Conservation (phyloP, 495 filamentous ascomycete genomes). For the Podospora appendiculata region DNA sequence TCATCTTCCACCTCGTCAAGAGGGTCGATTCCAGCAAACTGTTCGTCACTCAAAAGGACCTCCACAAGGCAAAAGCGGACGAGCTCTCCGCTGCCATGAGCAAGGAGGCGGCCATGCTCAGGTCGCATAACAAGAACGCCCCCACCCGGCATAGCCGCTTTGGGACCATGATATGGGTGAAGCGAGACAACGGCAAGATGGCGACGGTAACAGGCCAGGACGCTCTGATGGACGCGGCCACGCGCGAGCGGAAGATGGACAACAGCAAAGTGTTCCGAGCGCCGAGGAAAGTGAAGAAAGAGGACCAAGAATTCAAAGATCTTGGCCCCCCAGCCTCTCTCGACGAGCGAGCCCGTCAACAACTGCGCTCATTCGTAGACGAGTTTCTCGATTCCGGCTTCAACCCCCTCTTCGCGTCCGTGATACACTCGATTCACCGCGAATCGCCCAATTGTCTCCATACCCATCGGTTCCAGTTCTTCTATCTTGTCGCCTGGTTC, state of each 20-base stretch:
- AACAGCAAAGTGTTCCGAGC: slow-evolving; percentile 83
- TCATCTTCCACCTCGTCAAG: slow-evolving; percentile 85
- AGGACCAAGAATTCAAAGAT: slow-evolving; percentile 60
- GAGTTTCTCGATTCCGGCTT: slow-evolving; percentile 94
- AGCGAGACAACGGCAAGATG: slow-evolving; percentile 72
- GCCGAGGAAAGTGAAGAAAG: slow-evolving; percentile 54
- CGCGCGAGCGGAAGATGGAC: slow-evolving; percentile 81
- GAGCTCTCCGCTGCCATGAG: slow-evolving; percentile 67
- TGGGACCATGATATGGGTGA: slow-evolving; percentile 96
- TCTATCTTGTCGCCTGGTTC: slow-evolving; percentile 93
- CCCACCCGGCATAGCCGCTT: slow-evolving; percentile 90
- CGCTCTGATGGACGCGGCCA: slow-evolving; percentile 63
- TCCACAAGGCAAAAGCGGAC: slow-evolving; percentile 55
- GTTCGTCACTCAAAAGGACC: slow-evolving; percentile 72
- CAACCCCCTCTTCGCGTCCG: slow-evolving; percentile 82
- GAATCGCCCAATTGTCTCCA: slow-evolving; percentile 78
- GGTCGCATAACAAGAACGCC: slow-evolving; percentile 67
- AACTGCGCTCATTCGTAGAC: slow-evolving; percentile 76
- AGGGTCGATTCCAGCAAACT: slow-evolving; percentile 79
- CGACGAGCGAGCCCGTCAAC: slow-evolving; percentile 56
- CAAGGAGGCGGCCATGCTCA: slow-evolving; percentile 73
- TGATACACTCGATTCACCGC: slow-evolving; percentile 83
- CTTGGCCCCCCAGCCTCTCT: slow-evolving; percentile 67
- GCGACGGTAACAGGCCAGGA: slow-evolving; percentile 85
- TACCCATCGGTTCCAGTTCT: slow-evolving; percentile 72